Evolutionary conservation across 176 grass and related monocot species (phyloP).

Genomic region (Hordeum vulgare): MorexV3_pseudomolecules_assembly NC_058519.1:254244121-254244620

Average conservation of each 20-base stretch:
- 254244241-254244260: slow-evolving; percentile 80
- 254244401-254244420: slow-evolving; percentile 53
- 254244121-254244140: slow-evolving; percentile 74
- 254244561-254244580: slow-evolving; percentile 56
- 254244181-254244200: slow-evolving; percentile 58
- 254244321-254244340: slow-evolving; percentile 80
- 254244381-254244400: slow-evolving; percentile 41
- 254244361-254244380: slow-evolving; percentile 58
- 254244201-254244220: slow-evolving; percentile 61
- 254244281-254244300: slow-evolving; percentile 62
- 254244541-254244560: slow-evolving; percentile 72
- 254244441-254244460: slow-evolving; percentile 62
- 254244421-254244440: slow-evolving; percentile 60
- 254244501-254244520: slow-evolving; percentile 67
- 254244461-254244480: slow-evolving; percentile 63
- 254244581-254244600: slow-evolving; percentile 80
- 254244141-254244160: slow-evolving; percentile 62
- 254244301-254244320: slow-evolving; percentile 61
- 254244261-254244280: slow-evolving; percentile 70
- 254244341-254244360: slow-evolving; percentile 41
- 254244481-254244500: slow-evolving; percentile 66
- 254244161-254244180: slow-evolving; percentile 56
- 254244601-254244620: slow-evolving; percentile 81
- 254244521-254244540: slow-evolving; percentile 59
- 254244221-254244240: slow-evolving; percentile 68